Evolutionary conservation across 352 stramenopile genomes (phyloP), one percentile per base, ranked within the genome.

Genomic region (Globisporangium middletonii): DNA sequence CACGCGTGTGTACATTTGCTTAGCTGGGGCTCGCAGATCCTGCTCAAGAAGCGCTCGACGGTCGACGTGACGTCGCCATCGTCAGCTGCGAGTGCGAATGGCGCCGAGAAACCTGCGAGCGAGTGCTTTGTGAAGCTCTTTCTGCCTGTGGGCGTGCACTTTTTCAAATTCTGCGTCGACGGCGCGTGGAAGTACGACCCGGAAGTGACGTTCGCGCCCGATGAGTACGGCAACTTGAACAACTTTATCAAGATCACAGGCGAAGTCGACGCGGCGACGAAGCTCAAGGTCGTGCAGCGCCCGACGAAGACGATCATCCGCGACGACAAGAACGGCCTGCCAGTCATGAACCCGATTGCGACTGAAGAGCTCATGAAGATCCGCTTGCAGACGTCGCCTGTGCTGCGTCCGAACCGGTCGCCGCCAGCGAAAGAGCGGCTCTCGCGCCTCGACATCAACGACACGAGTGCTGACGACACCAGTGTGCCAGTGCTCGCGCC

Each of bases 221-320:
- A 94, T 52, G 81, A 86, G 59, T 94, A 91, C 57, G 83, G 83
- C n/a, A 94, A 94, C 60, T 68, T 94, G 50, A 94, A 94, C 62
- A 94, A 94, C 59, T 91, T 94, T 41, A 86, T 94, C 59, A 83
- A 68, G 50, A 78, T 94, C 52, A 42, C 51, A 9, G 57, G 59
- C 0, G 47, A 63, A 0, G 64, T 71, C 48, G 65, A 77, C 49
- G 59, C 60, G 13, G 51, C 59, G 52, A 69, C 66, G n/a, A 69
- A 78, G 53, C 51, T 67, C 26, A 88, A 86, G 54, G 45, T 60
- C 0, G 28, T 90, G 27, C 80, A 93, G 54, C 63, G 54, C 16
- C 77, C 83, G 9, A 74, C 87, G 43, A 68, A 62, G 53, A 93
- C 83, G 26, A 93, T 93, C 59, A 71, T 93, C 43, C 80, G 83